Conservation (phyloP, 2,329 filamentous ascomycete genomes). For the Pseudonectria buxi region DNA sequence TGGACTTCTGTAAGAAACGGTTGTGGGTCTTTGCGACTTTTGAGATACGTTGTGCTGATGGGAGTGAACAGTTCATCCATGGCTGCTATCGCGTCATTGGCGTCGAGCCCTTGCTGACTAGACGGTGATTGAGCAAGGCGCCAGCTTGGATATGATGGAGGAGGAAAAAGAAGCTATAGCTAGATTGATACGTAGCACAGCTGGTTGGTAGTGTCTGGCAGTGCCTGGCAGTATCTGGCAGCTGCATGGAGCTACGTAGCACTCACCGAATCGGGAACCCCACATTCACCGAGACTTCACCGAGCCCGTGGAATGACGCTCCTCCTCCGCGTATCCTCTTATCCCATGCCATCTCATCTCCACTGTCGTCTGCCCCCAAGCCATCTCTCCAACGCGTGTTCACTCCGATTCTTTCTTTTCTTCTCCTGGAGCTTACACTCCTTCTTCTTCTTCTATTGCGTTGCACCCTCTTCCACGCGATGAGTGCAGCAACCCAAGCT, state of each 20-base stretch:
- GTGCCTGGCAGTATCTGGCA: too few relatives aligned
- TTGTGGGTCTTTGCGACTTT: slow-evolving; percentile 28
- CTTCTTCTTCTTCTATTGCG: neutral
- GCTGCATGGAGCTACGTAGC: too few relatives aligned
- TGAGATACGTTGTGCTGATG: slow-evolving; percentile 45
- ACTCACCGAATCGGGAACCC: slow-evolving; percentile 17
- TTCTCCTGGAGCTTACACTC: too few relatives aligned
- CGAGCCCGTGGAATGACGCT: slow-evolving; percentile 18
- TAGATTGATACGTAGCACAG: too few relatives aligned
- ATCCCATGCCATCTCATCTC: too few relatives aligned
- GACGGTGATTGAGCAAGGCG: too few relatives aligned
- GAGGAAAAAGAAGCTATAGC: too few relatives aligned
- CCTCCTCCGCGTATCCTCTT: slow-evolving; percentile 3
- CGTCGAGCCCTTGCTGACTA: too few relatives aligned
- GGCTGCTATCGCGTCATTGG: neutral
- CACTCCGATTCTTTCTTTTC: too few relatives aligned
- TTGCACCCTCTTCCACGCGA: slow-evolving; percentile 6
- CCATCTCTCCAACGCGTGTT: too few relatives aligned
- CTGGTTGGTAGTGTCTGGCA: slow-evolving; percentile 2
- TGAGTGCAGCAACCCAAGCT: slow-evolving; percentile 20
- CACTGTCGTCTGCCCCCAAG: neutral
- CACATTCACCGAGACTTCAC: slow-evolving; percentile 28
- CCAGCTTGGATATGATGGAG: too few relatives aligned
- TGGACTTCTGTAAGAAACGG: slow-evolving; percentile 33
- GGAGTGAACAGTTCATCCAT: slow-evolving; percentile 54